Conservation (phyloP, 306 rosid genomes). For the Malus orientalis region DNA sequence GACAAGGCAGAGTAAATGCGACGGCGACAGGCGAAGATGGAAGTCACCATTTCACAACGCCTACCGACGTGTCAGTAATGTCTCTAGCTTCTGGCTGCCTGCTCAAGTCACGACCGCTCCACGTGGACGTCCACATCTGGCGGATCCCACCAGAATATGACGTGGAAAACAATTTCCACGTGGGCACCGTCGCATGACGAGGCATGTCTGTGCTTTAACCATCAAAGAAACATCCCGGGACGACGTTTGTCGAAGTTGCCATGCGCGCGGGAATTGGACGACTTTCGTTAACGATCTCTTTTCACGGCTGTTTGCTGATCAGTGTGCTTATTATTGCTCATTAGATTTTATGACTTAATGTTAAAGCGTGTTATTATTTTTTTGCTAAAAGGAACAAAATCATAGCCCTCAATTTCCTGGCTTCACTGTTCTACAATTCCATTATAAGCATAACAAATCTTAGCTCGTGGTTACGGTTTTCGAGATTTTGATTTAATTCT, state of each 20-base stretch:
- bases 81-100: neutral
- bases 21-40: slow-evolving; percentile 21
- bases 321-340: neutral
- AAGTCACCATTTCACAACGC: neutral
- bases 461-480: neutral
- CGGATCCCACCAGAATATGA: slow-evolving; percentile 11
- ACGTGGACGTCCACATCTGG: slow-evolving; percentile 40
- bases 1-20: slow-evolving; percentile 21
- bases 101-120: slow-evolving; percentile 23
- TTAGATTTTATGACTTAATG: no score
- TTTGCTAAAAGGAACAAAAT: neutral
- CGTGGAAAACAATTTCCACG: slow-evolving; percentile 24
- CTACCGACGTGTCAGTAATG: slow-evolving; percentile 15
- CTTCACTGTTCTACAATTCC: neutral
- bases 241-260: slow-evolving; percentile 25
- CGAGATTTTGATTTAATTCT: neutral
- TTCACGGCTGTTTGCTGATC: neutral
- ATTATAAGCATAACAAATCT: neutral
- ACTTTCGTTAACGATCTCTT: neutral
- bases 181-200: slow-evolving; percentile 33
- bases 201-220: slow-evolving; percentile 17
- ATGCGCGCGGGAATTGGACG: neutral
- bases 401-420: neutral
- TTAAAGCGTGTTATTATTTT: no score
- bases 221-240: slow-evolving; percentile 23